Percentiles rank a stretch among this genome's conserved stretches.
Evolutionary conservation across 83 land plant species (phyloP).

Genomic region (Thuja plicata): DNA sequence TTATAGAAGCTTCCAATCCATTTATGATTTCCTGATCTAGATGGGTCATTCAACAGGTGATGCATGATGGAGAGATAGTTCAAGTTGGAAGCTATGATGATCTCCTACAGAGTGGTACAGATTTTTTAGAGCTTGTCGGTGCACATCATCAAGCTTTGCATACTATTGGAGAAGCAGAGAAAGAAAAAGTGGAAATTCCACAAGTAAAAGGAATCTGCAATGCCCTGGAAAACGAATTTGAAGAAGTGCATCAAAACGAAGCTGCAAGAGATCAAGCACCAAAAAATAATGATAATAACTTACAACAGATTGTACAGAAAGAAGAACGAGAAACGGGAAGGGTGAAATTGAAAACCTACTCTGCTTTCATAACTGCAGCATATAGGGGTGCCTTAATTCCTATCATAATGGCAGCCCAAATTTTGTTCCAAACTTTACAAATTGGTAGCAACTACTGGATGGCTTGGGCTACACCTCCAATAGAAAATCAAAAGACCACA

Average conservation of each 20-base stretch:
- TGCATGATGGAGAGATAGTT: conserved; percentile 66
- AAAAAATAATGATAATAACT: neutral
- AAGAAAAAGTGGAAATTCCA: neutral
- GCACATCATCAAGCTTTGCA: conserved; percentile 66
- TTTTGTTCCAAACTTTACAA: conserved; percentile 65
- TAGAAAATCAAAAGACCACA: conserved; percentile 26
- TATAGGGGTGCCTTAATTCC: conserved; percentile 67
- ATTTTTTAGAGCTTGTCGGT: conserved; percentile 61
- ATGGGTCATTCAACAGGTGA: conserved; percentile 42
- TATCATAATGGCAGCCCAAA: conserved; percentile 55
- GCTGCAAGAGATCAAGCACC: conserved; percentile 2
- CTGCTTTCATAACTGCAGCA: conserved; percentile 60
- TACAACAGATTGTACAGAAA: conserved; percentile 74
- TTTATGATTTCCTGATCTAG: neutral
- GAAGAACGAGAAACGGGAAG: conserved; percentile 88
- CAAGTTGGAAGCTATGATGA: conserved; percentile 76
- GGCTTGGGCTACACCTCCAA: conserved; percentile 80
- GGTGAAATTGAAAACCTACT: conserved; percentile 60
- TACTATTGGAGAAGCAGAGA: conserved; percentile 19
- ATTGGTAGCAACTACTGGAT: conserved; percentile 88
- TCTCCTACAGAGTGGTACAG: conserved; percentile 51
- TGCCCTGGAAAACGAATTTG: neutral
- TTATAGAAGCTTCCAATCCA: neutral
- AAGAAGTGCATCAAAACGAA: conserved; percentile 5
- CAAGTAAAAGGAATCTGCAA: neutral